Evolutionary conservation across 1,139 yeast species (phyloP).

Genomic region (Suhomyces bribrorum): DNA sequence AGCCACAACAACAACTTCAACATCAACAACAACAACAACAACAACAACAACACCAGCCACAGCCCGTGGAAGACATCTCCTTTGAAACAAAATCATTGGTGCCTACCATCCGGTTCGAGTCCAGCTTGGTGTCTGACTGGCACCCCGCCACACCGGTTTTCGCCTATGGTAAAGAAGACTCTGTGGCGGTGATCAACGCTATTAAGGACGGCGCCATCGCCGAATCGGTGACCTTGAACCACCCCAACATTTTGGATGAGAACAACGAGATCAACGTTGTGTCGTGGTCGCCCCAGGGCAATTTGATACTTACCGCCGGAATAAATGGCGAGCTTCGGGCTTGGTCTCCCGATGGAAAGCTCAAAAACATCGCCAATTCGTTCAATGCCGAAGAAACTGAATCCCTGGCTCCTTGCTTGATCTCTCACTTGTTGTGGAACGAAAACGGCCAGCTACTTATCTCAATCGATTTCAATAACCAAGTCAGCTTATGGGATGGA

Average conservation of each 20-base stretch:
- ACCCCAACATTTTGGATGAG: conserved; percentile 32
- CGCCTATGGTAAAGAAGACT: conserved; percentile 40
- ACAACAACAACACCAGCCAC: not conserved
- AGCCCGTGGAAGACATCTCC: conserved; percentile 1
- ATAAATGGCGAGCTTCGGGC: conserved; percentile 65
- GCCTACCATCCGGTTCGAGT: conserved; percentile 26
- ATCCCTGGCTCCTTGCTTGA: conserved; percentile 6
- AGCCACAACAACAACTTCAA: no score
- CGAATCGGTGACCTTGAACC: conserved; percentile 38
- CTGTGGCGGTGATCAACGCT: conserved; percentile 39
- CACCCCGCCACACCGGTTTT: conserved; percentile 40
- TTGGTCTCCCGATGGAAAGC: conserved; percentile 67
- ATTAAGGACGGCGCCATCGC: conserved; percentile 31
- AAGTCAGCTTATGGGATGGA: conserved; percentile 44
- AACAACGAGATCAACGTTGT: conserved; percentile 43
- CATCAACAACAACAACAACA: conserved; percentile 2
- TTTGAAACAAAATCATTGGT: conserved; percentile 26
- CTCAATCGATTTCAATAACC: conserved; percentile 33
- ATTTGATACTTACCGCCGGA: conserved; percentile 55
- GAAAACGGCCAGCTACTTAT: conserved; percentile 38
- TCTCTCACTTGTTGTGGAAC: conserved; percentile 36
- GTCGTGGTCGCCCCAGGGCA: conserved; percentile 68
- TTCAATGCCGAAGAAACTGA: conserved; percentile 12
- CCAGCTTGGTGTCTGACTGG: conserved; percentile 41
- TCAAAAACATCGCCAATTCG: conserved; percentile 53